Evolutionary conservation across 2,329 filamentous ascomycete species (phyloP).

Genomic region (Huntiella bhutanensis): DNA sequence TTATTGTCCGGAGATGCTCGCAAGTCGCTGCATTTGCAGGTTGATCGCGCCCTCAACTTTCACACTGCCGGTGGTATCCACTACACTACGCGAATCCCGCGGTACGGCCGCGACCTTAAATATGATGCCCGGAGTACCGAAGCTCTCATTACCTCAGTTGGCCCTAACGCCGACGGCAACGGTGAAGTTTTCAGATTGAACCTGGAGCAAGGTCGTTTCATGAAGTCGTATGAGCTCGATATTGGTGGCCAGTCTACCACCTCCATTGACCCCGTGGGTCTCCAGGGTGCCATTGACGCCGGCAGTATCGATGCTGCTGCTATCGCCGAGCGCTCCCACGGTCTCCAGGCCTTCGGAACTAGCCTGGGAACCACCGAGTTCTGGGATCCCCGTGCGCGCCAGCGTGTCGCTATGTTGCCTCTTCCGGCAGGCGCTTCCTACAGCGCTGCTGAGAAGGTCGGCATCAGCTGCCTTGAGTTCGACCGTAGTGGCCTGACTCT

Average conservation of each 20-base stretch:
- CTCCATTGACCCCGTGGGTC: slow-evolving; percentile 38
- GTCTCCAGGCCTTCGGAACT: slow-evolving; percentile 81
- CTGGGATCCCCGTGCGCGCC: slow-evolving; percentile 77
- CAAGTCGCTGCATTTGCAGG: slow-evolving; percentile 85
- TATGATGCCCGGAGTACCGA: slow-evolving; percentile 73
- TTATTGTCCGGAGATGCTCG: slow-evolving; percentile 81
- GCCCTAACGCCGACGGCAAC: slow-evolving; percentile 65
- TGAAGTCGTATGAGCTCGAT: slow-evolving; percentile 83
- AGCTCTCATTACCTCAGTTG: slow-evolving; percentile 70
- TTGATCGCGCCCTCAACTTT: slow-evolving; percentile 79
- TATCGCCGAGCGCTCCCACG: slow-evolving; percentile 75
- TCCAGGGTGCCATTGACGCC: slow-evolving; percentile 73
- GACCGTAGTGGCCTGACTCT: slow-evolving; percentile 66
- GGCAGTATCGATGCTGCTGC: slow-evolving; percentile 77
- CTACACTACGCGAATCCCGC: slow-evolving; percentile 72
- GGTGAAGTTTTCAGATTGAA: slow-evolving; percentile 91
- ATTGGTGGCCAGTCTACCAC: slow-evolving; percentile 49
- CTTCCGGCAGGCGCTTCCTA: slow-evolving; percentile 9
- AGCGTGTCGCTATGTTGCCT: slow-evolving; percentile 54
- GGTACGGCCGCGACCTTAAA: slow-evolving; percentile 76
- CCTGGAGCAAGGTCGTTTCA: slow-evolving; percentile 77
- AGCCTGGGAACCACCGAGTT: slow-evolving; percentile 92
- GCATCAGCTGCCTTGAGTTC: slow-evolving; percentile 78
- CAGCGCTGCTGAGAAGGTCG: slow-evolving; percentile 39
- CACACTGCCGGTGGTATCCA: slow-evolving; percentile 79